These are phyloP conservation scores for Turritis glabra DNA, from an alignment of 345 rosid species.

Conservation along the genomic window DNA sequence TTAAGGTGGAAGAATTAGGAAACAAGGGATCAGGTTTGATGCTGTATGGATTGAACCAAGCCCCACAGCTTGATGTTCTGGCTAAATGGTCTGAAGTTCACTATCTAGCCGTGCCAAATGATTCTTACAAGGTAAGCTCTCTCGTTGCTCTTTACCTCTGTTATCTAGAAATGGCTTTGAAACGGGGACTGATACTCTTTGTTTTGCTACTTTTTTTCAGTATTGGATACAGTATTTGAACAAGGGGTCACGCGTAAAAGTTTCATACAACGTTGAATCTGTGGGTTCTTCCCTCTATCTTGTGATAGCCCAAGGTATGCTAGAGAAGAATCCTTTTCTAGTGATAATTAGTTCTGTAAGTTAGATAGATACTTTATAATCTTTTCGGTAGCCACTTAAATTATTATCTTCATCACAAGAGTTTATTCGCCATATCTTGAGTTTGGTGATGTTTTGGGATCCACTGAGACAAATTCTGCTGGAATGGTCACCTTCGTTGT, in stretches of 20 bases:
- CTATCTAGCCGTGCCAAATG: conserved; percentile 56
- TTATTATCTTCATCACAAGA: neutral
- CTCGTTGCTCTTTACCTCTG: neutral
- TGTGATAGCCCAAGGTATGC: conserved; percentile 83
- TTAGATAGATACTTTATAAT: conserved; percentile 1
- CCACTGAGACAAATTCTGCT: neutral
- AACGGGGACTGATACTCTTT: neutral
- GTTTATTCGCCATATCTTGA: neutral
- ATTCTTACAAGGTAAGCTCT: conserved; percentile 72
- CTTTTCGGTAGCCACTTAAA: neutral
- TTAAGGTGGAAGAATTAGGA: conserved; percentile 70
- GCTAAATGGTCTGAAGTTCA: conserved; percentile 57
- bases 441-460: conserved; percentile 15
- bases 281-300: conserved; percentile 62
- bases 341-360: neutral
- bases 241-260: conserved; percentile 71
- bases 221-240: conserved; percentile 78
- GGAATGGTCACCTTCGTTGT: neutral
- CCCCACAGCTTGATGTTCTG: conserved; percentile 68
- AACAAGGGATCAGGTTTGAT: conserved; percentile 48
- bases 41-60: conserved; percentile 65
- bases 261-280: conserved; percentile 64
- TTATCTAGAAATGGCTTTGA: neutral
- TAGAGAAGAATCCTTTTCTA: neutral
- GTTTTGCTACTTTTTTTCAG: conserved; percentile 41